Evolutionary conservation across 768 basidiomycete genomes (phyloP), one percentile per base, ranked within the genome.

Genomic region (Pleurotus sapidus): DNA sequence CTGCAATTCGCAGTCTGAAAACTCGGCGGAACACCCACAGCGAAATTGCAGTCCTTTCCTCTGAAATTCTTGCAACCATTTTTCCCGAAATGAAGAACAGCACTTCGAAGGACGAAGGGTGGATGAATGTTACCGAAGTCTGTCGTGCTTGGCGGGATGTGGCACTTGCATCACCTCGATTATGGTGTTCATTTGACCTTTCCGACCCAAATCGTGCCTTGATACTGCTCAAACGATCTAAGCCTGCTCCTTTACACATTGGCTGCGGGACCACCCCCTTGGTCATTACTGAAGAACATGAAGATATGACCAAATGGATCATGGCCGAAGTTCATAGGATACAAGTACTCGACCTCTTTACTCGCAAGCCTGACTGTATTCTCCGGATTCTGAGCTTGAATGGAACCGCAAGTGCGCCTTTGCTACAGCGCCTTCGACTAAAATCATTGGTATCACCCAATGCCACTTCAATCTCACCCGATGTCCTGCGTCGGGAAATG

Each of bases 261-360:
- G 7, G 23, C 7, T 40, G 51, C 25, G 15, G 38, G 20, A 50
- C 3, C 12, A 14, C 39, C 2, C 11, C 51, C 5, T 39, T n/a
- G 0, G 40, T 39, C 23, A 54, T 5, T 4, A 7, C 18, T 0
- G n/a, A 5, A 11, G 15, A 18, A n/a, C n/a, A 34, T 8, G 39
- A 24, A 15, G 24, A 23, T 18, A 30, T 24, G 39, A 23, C 39
- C 18, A 20, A 42, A n/a, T 17, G 23, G 3, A 14, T 54, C 39
- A 40, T 54, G 51, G 39, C 51, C 5, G n/a, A 54, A 14, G 11
- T 54, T 17, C 12, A n/a, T 25, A 54, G 51, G 40, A 42, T 54
- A 23, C 39, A 54, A 24, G 18, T 12, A 14, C 18, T 54, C 7
- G 51, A 54, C n/a, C 39, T 54, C 27, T 17, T 6, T 7, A 20